phyloP scores from a whole-genome alignment of 1,284 basidiomycete species.

The Sporisorium exsertum region DNA sequence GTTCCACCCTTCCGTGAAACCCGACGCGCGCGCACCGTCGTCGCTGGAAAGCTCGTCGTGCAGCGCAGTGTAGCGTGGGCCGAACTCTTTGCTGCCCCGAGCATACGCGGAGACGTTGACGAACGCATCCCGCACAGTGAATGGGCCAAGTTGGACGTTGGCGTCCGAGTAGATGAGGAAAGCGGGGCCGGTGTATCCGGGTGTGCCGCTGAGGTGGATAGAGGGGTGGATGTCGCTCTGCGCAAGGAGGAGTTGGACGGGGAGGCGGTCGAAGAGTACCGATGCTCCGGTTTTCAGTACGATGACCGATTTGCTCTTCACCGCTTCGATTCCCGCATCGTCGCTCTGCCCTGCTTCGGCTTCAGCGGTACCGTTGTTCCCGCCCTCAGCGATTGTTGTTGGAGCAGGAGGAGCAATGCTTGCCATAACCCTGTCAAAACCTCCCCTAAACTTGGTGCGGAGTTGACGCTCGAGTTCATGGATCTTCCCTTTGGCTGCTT shows the following conservation, averaged over 20 bases:
- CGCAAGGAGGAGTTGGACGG: conserved; percentile 29
- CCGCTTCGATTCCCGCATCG: not conserved
- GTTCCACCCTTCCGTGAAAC: conserved; percentile 25
- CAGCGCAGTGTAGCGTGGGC: conserved; percentile 18
- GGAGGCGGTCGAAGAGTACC: conserved; percentile 36
- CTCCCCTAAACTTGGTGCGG: not conserved
- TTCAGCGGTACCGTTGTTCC: too few species aligned
- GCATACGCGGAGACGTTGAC: conserved; percentile 33
- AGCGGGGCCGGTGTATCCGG: conserved; percentile 7
- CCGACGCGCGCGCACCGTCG: not conserved
- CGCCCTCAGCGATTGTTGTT: too few species aligned
- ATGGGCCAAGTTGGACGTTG: conserved; percentile 1
- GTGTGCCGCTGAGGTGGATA: conserved; percentile 10
- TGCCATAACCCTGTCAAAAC: conserved; percentile 15
- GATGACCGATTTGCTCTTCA: conserved; percentile 25
- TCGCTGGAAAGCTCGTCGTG: conserved; percentile 7
- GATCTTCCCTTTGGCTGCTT: conserved; percentile 15
- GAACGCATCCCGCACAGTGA: conserved; percentile 27
- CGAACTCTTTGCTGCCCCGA: conserved; percentile 11
- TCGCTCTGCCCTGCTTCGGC: not conserved
- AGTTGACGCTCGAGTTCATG: conserved; percentile 16
- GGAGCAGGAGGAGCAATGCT: not conserved
- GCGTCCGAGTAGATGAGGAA: conserved; percentile 40
- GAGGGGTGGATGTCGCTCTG: conserved; percentile 5
- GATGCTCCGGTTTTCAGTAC: conserved; percentile 38